phyloP scores from a whole-genome alignment of 352 stramenopile species.

The Globisporangium parvum region DNA sequence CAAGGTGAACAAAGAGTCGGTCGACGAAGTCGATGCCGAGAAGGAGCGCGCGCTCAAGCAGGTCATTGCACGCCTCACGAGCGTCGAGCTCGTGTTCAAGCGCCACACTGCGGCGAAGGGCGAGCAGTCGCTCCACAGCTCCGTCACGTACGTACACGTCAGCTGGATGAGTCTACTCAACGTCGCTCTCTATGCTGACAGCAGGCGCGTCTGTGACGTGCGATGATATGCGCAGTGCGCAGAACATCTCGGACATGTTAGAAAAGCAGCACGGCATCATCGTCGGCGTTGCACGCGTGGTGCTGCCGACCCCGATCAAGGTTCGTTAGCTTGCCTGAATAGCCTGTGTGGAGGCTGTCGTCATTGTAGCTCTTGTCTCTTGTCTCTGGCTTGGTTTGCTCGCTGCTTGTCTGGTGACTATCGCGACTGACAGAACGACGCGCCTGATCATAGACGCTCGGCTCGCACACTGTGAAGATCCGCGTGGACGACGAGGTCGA shows the following conservation, averaged over 20 bases:
- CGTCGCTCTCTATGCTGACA: not conserved
- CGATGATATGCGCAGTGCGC: conserved; percentile 22
- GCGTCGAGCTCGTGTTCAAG: conserved; percentile 71
- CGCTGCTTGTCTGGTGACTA: not conserved
- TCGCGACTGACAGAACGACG: not conserved
- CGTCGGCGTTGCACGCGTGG: conserved; percentile 71
- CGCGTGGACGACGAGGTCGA: conserved; percentile 76
- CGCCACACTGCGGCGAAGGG: conserved; percentile 61
- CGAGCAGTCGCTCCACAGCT: conserved; percentile 58
- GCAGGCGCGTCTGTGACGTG: not conserved
- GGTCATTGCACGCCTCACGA: conserved; percentile 53
- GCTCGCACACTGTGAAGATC: conserved; percentile 75
- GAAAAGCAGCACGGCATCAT: conserved; percentile 81
- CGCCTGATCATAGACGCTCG: conserved; percentile 36
- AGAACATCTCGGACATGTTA: conserved; percentile 84
- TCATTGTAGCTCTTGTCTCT: not conserved
- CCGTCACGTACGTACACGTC: conserved; percentile 38
- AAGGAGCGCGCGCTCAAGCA: conserved; percentile 32
- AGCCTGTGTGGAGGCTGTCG: not conserved
- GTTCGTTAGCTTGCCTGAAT: conserved; percentile 18
- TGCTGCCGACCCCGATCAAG: conserved; percentile 71
- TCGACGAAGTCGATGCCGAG: conserved; percentile 16
- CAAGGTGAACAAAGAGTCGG: conserved; percentile 48
- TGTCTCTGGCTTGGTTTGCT: not conserved
- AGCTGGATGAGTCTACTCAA: not conserved